Evolutionary conservation across 2,329 filamentous ascomycete species (phyloP), one percentile per base, ranked within the genome.

Genomic region (Venturia aucupariae): DNA sequence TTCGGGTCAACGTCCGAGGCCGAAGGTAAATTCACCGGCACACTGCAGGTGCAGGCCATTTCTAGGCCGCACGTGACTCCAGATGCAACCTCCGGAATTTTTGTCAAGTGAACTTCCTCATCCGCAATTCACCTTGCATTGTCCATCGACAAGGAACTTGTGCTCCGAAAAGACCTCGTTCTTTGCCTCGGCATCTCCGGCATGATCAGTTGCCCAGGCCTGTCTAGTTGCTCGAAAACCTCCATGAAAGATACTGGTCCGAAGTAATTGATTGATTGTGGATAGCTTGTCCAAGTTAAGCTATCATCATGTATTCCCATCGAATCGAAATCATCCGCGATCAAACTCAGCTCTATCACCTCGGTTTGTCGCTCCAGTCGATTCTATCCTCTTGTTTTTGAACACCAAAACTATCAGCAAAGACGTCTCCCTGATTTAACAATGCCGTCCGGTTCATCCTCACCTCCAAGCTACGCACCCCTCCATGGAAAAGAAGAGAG

Each of bases 401-500:
- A 27, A 38, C 30, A 57, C 61, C 30, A 7, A 17, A 57, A 38
- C 48, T 19, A 19, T 11, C 30, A n/a, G 15, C 19, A 10, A 8
- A 17, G 19, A 17, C 3, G 2, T 10, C 22, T 51, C 32, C 4
- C 7, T n/a, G n/a, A n/a, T n/a, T n/a, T 59, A 19, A 17, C 30
- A 59, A 63, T 63, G 62, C 59, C 62, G 39, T 63, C 63, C 15
- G 41, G 38, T 13, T 38, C 63, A 22, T 46, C 51, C 6, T 60
- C 54, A 3, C 55, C 63, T 39, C 55, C 63, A 32, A 42, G 24
- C 55, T 64, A 64, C 54, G 38, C 11, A n/a, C 63, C 63, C 30
- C 63, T 64, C 11, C 62, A n/a, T 19, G 24, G n/a, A 55, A 64
- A 64, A 39, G 63, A 64, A 46, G 54, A 60, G 4, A 60, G 30